phyloP scores from a whole-genome alignment of 129 eudicot species.

The sunflower (Helianthus annuus) region DNA sequence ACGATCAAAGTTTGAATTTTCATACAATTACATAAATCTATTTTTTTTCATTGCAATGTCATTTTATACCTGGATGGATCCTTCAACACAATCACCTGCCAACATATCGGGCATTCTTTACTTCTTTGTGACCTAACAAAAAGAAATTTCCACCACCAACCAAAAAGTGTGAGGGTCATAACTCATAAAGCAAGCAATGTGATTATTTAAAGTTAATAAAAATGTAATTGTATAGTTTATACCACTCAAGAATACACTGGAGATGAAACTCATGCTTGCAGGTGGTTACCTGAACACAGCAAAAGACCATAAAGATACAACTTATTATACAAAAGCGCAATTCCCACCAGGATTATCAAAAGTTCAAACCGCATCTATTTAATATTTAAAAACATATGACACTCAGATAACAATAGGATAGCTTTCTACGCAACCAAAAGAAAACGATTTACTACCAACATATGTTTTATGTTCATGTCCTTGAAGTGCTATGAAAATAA shows the following conservation, averaged over 20 bases:
- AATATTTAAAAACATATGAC: background rate
- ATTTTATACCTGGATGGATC: constrained; percentile 66
- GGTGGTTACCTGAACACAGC: constrained; percentile 50
- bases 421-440: background rate
- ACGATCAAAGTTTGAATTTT: background rate
- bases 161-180: constrained; percentile 10
- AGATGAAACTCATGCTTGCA: constrained; percentile 91
- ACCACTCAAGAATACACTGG: constrained; percentile 92
- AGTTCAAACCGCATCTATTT: background rate
- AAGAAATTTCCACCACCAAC: background rate
- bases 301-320: constrained; percentile 9
- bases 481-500: background rate
- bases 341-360: constrained; percentile 16
- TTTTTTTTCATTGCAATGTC: background rate
- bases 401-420: background rate
- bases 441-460: background rate
- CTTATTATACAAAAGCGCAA: background rate
- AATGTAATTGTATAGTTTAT: constrained; percentile 27
- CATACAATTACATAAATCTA: constrained; percentile 9
- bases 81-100: constrained; percentile 58
- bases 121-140: constrained; percentile 74
- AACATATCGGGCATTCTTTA: constrained; percentile 84
- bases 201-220: constrained; percentile 3
- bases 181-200: constrained; percentile 12
- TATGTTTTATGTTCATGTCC: background rate